phyloP scores from a whole-genome alignment of 176 grass and related monocot species.

The Aegilops speltoides region DNA sequence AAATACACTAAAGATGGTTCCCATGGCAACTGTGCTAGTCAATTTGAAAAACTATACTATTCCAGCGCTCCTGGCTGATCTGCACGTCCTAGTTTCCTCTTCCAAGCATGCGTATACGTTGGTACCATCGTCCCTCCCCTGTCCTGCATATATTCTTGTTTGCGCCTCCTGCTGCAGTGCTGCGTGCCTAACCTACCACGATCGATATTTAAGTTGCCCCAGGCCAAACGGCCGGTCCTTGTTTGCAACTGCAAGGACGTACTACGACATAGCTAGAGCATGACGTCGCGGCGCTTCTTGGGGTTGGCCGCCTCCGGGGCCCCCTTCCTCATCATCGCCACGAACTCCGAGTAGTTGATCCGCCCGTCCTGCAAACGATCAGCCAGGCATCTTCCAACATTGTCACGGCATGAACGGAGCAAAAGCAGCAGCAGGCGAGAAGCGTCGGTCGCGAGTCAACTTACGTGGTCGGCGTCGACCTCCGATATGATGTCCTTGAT shows the following conservation, averaged over 20 bases:
- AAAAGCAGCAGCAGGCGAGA: background rate
- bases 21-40: background rate
- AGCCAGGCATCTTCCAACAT: background rate
- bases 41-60: background rate
- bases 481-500: slow-evolving; percentile 82
- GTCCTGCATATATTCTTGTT: background rate
- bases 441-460: background rate
- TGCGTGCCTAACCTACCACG: background rate
- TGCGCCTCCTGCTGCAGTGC: background rate
- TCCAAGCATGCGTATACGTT: background rate
- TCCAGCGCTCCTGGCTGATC: background rate
- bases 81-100: background rate
- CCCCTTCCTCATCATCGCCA: slow-evolving; percentile 81
- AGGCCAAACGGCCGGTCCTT: no score
- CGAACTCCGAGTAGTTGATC: slow-evolving; percentile 85
- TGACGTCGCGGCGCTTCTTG: slow-evolving; percentile 73
- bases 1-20: background rate
- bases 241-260: no score
- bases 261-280: slow-evolving; percentile 41
- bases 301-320: slow-evolving; percentile 61
- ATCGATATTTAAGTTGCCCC: background rate
- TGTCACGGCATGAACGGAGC: background rate
- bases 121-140: background rate
- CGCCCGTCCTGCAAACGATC: slow-evolving; percentile 61
- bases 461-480: slow-evolving; percentile 76